Conservation (phyloP, 163 green algal species). For the Volvox carteri region DNA sequence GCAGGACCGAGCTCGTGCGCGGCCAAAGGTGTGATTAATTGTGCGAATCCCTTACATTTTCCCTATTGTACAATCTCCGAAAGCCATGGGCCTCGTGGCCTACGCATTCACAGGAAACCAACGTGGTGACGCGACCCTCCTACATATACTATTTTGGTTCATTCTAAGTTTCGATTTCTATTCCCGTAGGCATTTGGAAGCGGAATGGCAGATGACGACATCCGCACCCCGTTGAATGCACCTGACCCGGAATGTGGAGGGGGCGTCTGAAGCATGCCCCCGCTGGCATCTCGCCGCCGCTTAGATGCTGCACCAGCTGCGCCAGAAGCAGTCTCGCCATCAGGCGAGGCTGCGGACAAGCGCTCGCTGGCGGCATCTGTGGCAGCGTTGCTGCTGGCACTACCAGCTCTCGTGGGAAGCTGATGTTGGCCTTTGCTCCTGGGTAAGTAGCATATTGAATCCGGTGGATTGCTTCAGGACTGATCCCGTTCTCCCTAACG, state of each 20-base stretch:
- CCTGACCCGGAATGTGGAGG: slow-evolving; percentile 28
- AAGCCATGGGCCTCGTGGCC: not conserved
- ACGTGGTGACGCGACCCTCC: too few relatives aligned
- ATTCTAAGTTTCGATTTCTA: too few relatives aligned
- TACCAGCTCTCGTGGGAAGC: slow-evolving; percentile 74
- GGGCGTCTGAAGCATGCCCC: slow-evolving; percentile 51
- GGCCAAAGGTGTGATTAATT: not conserved
- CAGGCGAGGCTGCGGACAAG: not conserved
- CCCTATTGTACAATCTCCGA: too few relatives aligned
- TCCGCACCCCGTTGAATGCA: not conserved
- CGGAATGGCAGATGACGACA: slow-evolving; percentile 31
- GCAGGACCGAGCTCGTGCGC: slow-evolving; percentile 17
- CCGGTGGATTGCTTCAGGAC: not conserved
- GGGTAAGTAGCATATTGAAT: slow-evolving; percentile 41
- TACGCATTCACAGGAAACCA: too few relatives aligned
- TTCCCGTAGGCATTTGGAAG: not conserved
- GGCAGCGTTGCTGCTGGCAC: slow-evolving; percentile 70
- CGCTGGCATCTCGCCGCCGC: slow-evolving; percentile 38
- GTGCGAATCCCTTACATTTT: too few relatives aligned
- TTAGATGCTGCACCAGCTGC: not conserved
- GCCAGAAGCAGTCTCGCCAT: not conserved
- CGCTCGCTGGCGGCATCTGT: slow-evolving; percentile 29
- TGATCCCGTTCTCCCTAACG: not conserved
- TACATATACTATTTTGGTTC: too few relatives aligned
- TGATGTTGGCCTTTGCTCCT: slow-evolving; percentile 83